phyloP scores from a whole-genome alignment of 2,329 filamentous ascomycete genomes.

The Alternaria triticina region DNA sequence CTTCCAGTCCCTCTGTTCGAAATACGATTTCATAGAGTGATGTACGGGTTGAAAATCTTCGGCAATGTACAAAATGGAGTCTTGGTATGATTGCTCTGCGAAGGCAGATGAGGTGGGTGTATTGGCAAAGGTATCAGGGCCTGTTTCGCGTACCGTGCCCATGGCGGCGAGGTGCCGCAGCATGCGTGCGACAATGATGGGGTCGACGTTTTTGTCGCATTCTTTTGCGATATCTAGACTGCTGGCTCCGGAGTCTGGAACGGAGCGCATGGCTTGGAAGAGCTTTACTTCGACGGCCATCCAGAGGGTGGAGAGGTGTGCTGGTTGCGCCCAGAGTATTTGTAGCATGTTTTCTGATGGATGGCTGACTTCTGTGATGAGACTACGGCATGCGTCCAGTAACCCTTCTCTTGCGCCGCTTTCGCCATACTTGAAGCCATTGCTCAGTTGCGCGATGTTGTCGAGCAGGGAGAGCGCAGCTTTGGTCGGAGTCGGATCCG shows the following conservation, averaged over 20 bases:
- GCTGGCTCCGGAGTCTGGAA: constrained; percentile 15
- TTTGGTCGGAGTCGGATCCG: neutral
- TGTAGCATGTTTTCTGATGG: constrained; percentile 30
- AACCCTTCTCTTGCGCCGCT: constrained; percentile 28
- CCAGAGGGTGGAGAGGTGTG: constrained; percentile 27
- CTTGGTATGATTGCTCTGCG: constrained; percentile 25
- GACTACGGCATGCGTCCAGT: constrained; percentile 24
- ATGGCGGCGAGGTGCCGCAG: constrained; percentile 38
- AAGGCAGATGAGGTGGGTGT: constrained; percentile 23
- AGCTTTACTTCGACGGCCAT: constrained; percentile 29
- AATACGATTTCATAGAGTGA: constrained; percentile 23
- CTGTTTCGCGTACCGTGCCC: constrained; percentile 27
- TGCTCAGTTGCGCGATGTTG: constrained; percentile 23
- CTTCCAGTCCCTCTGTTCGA: constrained; percentile 22
- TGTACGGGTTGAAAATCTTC: constrained; percentile 30
- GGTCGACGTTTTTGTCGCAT: constrained; percentile 19
- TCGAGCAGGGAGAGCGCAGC: constrained; percentile 25
- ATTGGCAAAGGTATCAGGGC: constrained; percentile 22
- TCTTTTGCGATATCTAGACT: constrained; percentile 20
- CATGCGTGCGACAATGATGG: constrained; percentile 33
- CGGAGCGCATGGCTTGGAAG: constrained; percentile 25
- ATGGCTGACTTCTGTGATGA: constrained; percentile 32
- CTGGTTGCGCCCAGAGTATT: constrained; percentile 31
- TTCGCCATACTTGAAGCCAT: constrained; percentile 21
- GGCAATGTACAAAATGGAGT: constrained; percentile 28